Conservation (phyloP, 495 filamentous ascomycete genomes). For the Penicillium tannophilum region DNA sequence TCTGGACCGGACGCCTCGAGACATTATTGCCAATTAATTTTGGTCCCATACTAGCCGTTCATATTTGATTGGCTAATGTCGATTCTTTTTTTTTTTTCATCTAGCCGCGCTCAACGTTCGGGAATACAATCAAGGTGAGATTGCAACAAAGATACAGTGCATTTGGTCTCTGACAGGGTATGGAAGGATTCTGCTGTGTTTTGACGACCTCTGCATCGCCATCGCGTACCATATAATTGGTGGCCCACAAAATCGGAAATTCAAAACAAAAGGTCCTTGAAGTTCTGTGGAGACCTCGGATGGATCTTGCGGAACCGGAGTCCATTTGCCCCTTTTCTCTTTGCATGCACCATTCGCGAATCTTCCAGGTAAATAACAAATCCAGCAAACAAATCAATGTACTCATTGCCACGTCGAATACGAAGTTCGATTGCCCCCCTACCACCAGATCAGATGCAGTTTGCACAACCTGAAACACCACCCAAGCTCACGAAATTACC, state of each 20-base stretch:
- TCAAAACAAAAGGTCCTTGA: slow-evolving; percentile 13
- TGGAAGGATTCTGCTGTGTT: not conserved
- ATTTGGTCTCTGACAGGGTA: not conserved
- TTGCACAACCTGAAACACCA: slow-evolving; percentile 30
- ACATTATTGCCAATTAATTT: slow-evolving; percentile 19
- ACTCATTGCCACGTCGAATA: slow-evolving; percentile 8
- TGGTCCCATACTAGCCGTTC: not conserved
- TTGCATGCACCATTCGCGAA: slow-evolving; percentile 2
- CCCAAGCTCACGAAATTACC: slow-evolving; percentile 33
- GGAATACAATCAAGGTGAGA: not conserved
- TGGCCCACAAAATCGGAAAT: slow-evolving; percentile 5
- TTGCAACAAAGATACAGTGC: not conserved
- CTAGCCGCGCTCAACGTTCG: slow-evolving; percentile 16
- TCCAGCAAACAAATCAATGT: not conserved
- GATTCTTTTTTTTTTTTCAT: slow-evolving; percentile 5
- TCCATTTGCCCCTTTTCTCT: slow-evolving; percentile 12
- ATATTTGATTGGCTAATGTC: slow-evolving; percentile 14
- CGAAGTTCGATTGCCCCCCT: not conserved
- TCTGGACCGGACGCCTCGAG: not conserved
- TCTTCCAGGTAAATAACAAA: not conserved
- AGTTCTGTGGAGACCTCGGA: slow-evolving; percentile 30
- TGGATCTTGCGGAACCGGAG: slow-evolving; percentile 23
- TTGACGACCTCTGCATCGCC: not conserved
- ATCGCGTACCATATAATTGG: not conserved
- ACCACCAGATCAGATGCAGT: slow-evolving; percentile 19